These are phyloP conservation scores for Pseudocercospora musae DNA, from an alignment of 2,329 filamentous ascomycete species.

Conservation along the genomic window DNA sequence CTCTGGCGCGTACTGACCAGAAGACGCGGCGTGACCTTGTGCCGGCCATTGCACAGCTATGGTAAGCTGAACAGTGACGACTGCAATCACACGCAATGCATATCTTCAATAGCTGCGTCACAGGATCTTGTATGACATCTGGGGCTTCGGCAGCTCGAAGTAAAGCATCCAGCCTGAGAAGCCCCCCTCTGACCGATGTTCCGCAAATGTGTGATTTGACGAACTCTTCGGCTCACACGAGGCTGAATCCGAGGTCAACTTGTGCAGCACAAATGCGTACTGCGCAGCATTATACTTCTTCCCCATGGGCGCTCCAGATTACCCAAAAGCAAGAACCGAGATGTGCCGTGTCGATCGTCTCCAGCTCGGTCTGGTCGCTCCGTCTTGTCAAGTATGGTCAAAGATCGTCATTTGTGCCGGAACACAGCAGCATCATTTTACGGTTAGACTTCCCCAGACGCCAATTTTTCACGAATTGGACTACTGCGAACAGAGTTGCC, in stretches of 20 bases:
- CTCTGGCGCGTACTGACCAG: too few species aligned
- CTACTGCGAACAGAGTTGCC: neutral
- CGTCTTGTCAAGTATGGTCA: neutral
- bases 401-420: neutral
- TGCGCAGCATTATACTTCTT: neutral
- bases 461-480: neutral
- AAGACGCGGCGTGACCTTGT: neutral
- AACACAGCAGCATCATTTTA: neutral
- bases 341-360: neutral
- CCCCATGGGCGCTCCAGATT: neutral
- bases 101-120: neutral
- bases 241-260: too few species aligned
- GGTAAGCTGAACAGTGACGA: neutral
- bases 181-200: neutral
- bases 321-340: neutral
- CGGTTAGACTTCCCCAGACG: neutral
- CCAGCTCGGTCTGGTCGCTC: neutral
- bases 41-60: neutral
- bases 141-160: neutral
- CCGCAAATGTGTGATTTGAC: neutral
- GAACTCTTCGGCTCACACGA: neutral
- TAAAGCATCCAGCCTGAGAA: neutral
- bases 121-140: neutral
- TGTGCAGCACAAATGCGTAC: too few species aligned
- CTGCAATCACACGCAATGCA: neutral